Conservation (phyloP, 371 early-diverging fungal genomes). For the Coemansia sp. region DNA sequence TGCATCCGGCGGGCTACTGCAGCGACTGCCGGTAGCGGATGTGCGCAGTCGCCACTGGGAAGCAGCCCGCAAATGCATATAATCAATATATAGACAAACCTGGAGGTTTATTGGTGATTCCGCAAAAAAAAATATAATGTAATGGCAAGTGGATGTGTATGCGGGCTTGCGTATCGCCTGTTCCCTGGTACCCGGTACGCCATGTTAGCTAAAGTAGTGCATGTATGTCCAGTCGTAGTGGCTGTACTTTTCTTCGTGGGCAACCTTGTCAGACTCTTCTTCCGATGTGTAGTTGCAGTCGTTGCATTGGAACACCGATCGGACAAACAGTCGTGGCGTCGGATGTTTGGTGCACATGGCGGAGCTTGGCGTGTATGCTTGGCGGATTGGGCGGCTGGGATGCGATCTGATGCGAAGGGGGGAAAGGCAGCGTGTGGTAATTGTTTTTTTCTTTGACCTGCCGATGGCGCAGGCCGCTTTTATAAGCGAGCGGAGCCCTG, state of each 20-base stretch:
- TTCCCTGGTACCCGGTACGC: not conserved
- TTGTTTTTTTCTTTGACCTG: not conserved
- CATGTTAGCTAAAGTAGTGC: slow-evolving; percentile 34
- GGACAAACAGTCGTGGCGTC: slow-evolving; percentile 11
- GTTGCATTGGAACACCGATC: slow-evolving; percentile 43
- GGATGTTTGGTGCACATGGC: slow-evolving; percentile 11
- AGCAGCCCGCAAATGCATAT: no score
- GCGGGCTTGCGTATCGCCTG: no score
- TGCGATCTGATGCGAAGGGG: no score
- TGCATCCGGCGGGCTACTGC: not conserved
- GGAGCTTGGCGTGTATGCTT: not conserved
- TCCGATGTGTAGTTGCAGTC: slow-evolving; percentile 35
- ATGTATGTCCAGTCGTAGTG: slow-evolving; percentile 48
- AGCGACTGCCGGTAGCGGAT: slow-evolving; percentile 23
- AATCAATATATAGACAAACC: no score
- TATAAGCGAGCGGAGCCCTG: not conserved
- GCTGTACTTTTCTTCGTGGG: slow-evolving; percentile 20
- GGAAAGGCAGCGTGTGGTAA: not conserved
- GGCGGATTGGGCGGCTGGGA: no score
- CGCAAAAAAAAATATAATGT: no score
- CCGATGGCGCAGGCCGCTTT: not conserved
- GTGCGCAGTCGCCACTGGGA: slow-evolving; percentile 20
- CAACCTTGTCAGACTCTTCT: slow-evolving; percentile 12
- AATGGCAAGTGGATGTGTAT: no score
- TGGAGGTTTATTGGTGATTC: no score